Evolutionary conservation across 495 filamentous ascomycete genomes (phyloP), one percentile per base, ranked within the genome.

Genomic region (Bryoglossum gracile): DNA sequence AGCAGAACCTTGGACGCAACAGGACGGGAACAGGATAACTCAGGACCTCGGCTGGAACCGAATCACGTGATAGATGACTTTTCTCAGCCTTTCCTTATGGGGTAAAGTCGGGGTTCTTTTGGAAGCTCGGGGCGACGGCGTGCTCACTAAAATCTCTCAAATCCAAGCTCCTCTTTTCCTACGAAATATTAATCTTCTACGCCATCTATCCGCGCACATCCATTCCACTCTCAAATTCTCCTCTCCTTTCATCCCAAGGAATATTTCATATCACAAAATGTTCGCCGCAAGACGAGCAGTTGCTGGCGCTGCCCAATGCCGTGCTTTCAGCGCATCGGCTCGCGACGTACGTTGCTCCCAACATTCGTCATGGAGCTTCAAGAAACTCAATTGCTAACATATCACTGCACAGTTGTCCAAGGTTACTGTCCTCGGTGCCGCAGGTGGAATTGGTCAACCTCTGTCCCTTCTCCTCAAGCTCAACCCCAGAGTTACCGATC

Each of bases 401-500:
- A 36, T 54, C 40, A 37, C 8, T 28, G 16, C 56, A 38, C 68
- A 98, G 92, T 80, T 87, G 65, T 90, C 89, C 66, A 96, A 96
- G 79, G 92, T 98, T 58, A 81, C 89, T 60, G 89, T 98, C 47
- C 83, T 97, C 61, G 92, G 92, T 73, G 92, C 91, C 56, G 83
- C 84, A 65, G 92, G 92, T 72, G 92, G 92, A 67, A 98, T 98
- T 72, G 92, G 92, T 64, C 92, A 98, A 77, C 92, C 92, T 62
- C 72, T 98, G 55, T 98, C 92, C 43, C 84, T 98, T 45, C 84
- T 98, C 60, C 77, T 98, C 67, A 98, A 98, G 84, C 82, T 96
- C 68, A 97, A 97, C 82, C 90, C 89, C 53, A 72, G 86, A 63
- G 73, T 98, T 56, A 78, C 80, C 60, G 81, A 95, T 71, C 87